Evolutionary conservation across 805 yeast genomes (phyloP).

Genomic region (Ogataea chonburiensis): DNA sequence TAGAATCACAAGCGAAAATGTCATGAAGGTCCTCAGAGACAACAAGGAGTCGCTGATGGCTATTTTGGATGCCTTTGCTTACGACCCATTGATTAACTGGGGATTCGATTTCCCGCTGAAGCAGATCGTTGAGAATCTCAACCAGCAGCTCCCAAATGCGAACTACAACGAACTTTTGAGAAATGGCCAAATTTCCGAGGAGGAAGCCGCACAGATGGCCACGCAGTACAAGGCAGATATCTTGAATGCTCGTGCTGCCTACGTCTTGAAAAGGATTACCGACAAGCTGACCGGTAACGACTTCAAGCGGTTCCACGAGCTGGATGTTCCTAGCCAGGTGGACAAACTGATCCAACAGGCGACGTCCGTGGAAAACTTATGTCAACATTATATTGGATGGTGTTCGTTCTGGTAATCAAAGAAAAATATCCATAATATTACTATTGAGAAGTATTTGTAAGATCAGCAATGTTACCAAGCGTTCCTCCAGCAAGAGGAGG

Average conservation of each 20-base stretch:
- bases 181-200: constrained; percentile 72
- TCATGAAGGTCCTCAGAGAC: constrained; percentile 89
- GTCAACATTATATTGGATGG: constrained; percentile 99
- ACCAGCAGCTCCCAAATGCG: constrained; percentile 62
- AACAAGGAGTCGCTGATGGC: constrained; percentile 98
- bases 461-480: not conserved
- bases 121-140: constrained; percentile 71
- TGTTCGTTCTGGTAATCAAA: constrained; percentile 96
- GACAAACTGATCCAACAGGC: constrained; percentile 94
- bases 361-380: constrained; percentile 90
- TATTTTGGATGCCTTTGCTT: constrained; percentile 95
- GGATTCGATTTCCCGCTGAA: constrained; percentile 91
- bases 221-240: constrained; percentile 69
- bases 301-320: constrained; percentile 65
- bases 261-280: constrained; percentile 84
- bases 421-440: not conserved
- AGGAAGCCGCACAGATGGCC: constrained; percentile 70
- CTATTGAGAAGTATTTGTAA: constrained; percentile 1
- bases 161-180: constrained; percentile 71
- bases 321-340: constrained; percentile 86
- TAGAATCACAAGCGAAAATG: constrained; percentile 95
- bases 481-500: constrained; percentile 1
- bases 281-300: constrained; percentile 95
- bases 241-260: constrained; percentile 85
- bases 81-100: constrained; percentile 98